Base-by-base conservation (phyloP, 169 alveolate species). In the Plasmodium falciparum region DNA sequence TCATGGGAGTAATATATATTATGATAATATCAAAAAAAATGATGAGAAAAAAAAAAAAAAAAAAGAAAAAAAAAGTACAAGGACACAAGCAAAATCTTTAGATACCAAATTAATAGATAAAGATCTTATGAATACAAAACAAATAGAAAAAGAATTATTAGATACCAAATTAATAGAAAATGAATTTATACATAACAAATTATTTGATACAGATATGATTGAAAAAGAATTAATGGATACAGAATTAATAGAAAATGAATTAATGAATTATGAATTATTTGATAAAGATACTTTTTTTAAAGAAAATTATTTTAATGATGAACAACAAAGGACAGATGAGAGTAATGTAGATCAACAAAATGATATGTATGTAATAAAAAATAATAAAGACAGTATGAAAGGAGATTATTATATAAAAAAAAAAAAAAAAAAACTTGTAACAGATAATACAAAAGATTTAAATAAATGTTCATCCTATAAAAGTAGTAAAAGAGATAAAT, bases 161-260 rank as follows among this genome's bases (percentile, higher is more conserved):
- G 66, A 70, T 22, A 43, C 62, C 6, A 43, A 70, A 15, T 47
- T 70, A 47, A 15, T 70, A 70, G 78, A 70, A 70, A 70, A 70
- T 11, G 89, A 76, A 65, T 71, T 76, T 49, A 76, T 50, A 7
- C 62, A 26, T 22, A 26, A 76, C 12, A 76, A 76, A 20, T 45
- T 76, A 45, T 65, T 76, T 43, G 89, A 76, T 22, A 66, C 78
- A 1, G 89, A 76, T 12, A 50, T 76, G 39, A 76, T 76, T 17
- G 67, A 76, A 65, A 66, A 76, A 45, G 78, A 76, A 65, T 56
- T 76, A 9, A 76, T 76, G 78, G 76, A 76, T 12, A 76, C 78
- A 22, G 89, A 76, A 56, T 71, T 76, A 56, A 76, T 76, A 54
- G 89, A 76, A 76, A 52, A 65, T 8, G 78, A 76, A 12, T 12